These are phyloP conservation scores for Populus hybrid DNA, from an alignment of 441 rosid genomes.

Conservation along the genomic window DNA sequence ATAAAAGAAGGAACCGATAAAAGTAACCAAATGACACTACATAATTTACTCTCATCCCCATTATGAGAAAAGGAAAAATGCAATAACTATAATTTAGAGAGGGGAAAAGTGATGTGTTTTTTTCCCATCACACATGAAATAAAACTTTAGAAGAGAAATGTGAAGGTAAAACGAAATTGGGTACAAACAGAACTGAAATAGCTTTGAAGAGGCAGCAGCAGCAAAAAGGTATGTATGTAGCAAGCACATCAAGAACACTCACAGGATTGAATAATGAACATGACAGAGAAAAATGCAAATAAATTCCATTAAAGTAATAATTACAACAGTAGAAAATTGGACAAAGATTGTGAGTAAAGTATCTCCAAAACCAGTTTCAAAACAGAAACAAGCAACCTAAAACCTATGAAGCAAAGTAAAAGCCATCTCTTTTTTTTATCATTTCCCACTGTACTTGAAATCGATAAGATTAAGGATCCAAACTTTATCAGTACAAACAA, in stretches of 20 bases:
- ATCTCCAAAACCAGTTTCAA: conserved; percentile 20
- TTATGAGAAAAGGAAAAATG: conserved; percentile 16
- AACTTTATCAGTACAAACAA: neutral
- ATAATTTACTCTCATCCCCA: conserved; percentile 28
- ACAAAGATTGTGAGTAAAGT: conserved; percentile 34
- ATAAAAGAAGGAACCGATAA: conserved; percentile 8
- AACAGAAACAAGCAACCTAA: conserved; percentile 15
- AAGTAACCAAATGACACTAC: conserved; percentile 42
- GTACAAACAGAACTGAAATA: conserved; percentile 2
- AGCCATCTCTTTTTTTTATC: neutral
- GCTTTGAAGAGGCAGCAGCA: neutral
- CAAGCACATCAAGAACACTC: conserved; percentile 15
- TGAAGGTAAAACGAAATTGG: conserved; percentile 14
- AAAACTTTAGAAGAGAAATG: conserved; percentile 27
- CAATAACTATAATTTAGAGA: neutral
- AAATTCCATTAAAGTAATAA: neutral
- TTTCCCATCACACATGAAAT: conserved; percentile 16
- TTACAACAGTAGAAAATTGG: neutral
- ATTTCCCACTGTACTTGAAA: conserved; percentile 6
- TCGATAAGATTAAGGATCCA: neutral
- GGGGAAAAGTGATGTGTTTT: conserved; percentile 2
- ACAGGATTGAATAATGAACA: neutral
- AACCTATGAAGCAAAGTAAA: neutral
- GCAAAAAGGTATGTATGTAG: neutral
- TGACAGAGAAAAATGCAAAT: neutral